Base-by-base conservation (phyloP, 495 filamentous ascomycete genomes). In the Penicillium bovifimosum region DNA sequence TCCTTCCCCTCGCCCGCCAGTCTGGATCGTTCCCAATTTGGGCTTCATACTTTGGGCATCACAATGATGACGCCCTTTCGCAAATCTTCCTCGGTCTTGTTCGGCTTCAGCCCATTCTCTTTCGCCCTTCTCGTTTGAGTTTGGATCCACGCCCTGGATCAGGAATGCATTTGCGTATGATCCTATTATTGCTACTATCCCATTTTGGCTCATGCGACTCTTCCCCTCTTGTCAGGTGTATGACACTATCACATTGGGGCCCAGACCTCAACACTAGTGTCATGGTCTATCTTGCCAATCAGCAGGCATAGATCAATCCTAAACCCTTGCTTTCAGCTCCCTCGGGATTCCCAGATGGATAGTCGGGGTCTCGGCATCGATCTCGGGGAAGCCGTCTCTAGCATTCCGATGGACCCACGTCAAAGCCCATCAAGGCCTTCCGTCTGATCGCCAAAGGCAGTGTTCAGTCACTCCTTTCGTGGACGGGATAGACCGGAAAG, bases 301-400 rank as follows among this genome's bases (percentile, higher is more conserved):
- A 46, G 20, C 41, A 36, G 2, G 2, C 50, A 29, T 1, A 24
- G 14, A n/a, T 9, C 9, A 41, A 26, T 33, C 9, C 28, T 24
- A 32, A n/a, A 13, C 47, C 48, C 48, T 50, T 50, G 20, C 48
- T 29, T 48, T 39, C 46, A 35, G 46, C 46, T 40, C 17, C 16
- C 33, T 33, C 14, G 9, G 8, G 16, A 24, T n/a, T 1, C 6
- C 11, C 34, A 48, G 20, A 24, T 24, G 20, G 20, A 24, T 24
- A 24, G 2, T 24, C n/a, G n/a, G n/a, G n/a, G 20, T 24, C 20
- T 24, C 20, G 20, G 4, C 2, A 24, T 24, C 24, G 27, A 17
- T n/a, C 9, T 36, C 33, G 45, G 33, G 45, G 29, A 29, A 38
- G 33, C 20, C 17, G 10, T 28, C n/a, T 36, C 10, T 7, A 18